Percentiles rank a stretch among this genome's conserved stretches.
Conservation (phyloP, 345 rosid genomes). For the Linum usitatissimum region DNA sequence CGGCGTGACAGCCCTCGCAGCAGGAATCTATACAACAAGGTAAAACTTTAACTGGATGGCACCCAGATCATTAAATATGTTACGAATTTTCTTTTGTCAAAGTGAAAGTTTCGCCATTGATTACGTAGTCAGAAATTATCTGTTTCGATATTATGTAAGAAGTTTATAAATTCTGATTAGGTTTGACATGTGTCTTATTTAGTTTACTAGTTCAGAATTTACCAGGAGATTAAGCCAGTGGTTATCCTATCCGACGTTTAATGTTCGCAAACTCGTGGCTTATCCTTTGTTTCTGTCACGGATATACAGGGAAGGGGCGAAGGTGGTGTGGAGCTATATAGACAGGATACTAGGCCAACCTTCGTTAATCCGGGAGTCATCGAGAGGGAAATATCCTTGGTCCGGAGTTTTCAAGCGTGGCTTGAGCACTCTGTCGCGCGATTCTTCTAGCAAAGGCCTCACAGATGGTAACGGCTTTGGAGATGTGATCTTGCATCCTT, state of each 20-base stretch:
- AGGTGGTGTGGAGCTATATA: constrained; percentile 93
- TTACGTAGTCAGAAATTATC: not conserved
- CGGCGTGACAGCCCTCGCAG: constrained; percentile 94
- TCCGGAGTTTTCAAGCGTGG: constrained; percentile 51
- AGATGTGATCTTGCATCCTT: constrained; percentile 80
- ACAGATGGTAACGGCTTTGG: constrained; percentile 76
- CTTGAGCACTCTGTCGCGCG: constrained; percentile 32
- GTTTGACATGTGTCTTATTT: too few relatives aligned
- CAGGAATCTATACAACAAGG: constrained; percentile 96
- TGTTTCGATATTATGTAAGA: not conserved
- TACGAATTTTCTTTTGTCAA: too few relatives aligned
- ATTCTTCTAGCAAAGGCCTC: constrained; percentile 33
- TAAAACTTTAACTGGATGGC: constrained; percentile 16
- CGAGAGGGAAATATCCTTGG: constrained; percentile 99
- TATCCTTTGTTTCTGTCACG: constrained; percentile 2
- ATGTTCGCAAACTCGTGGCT: constrained; percentile 5
- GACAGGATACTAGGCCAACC: constrained; percentile 98
- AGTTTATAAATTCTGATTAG: not conserved
- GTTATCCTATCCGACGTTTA: not conserved
- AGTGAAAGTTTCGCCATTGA: not conserved
- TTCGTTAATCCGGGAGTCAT: constrained; percentile 91
- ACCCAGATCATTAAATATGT: not conserved
- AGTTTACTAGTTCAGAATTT: too few relatives aligned
- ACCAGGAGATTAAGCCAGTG: too few relatives aligned
- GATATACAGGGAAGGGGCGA: constrained; percentile 87